Conservation (phyloP, 2,329 filamentous ascomycete species). For the Thelonectria discophora region DNA sequence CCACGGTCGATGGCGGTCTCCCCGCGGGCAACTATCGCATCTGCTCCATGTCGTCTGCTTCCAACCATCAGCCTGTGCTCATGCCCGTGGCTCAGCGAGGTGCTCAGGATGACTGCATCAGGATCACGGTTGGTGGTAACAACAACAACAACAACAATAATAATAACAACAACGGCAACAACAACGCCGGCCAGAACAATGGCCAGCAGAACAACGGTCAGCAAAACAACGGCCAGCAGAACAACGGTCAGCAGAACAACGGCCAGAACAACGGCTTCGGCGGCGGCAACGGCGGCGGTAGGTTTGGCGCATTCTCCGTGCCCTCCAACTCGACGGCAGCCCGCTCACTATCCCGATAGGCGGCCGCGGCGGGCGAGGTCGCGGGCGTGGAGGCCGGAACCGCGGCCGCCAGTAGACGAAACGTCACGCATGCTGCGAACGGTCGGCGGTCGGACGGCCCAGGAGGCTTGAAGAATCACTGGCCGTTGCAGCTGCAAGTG, state of each 20-base stretch:
- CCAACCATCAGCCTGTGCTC: slow-evolving; percentile 72
- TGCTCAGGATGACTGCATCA: slow-evolving; percentile 71
- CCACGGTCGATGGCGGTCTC: slow-evolving; percentile 65
- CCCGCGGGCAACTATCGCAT: slow-evolving; percentile 70
- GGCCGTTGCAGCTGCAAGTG: too few relatives aligned
- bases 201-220: slow-evolving; percentile 23
- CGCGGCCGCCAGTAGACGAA: not conserved
- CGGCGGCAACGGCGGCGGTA: not conserved
- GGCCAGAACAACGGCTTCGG: not conserved
- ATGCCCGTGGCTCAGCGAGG: slow-evolving; percentile 75
- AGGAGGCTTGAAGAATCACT: not conserved
- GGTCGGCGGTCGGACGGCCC: not conserved
- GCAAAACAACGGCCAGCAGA: slow-evolving; percentile 12
- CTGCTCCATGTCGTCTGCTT: slow-evolving; percentile 69
- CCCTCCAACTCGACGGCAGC: not conserved
- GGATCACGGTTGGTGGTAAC: slow-evolving; percentile 61
- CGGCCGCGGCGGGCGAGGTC: slow-evolving; percentile 1
- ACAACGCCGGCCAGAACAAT: slow-evolving; percentile 14
- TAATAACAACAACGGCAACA: slow-evolving; percentile 26
- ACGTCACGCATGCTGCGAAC: not conserved
- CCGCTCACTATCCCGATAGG: slow-evolving; percentile 8
- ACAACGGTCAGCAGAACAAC: slow-evolving; percentile 19
- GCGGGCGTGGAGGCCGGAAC: slow-evolving; percentile 8
- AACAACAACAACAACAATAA: slow-evolving; percentile 34
- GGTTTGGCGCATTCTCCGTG: not conserved